Evolutionary conservation across 192 early-diverging fungal species (phyloP), one percentile per base, ranked within the genome.

Genomic region (Coemansia sp.): DNA sequence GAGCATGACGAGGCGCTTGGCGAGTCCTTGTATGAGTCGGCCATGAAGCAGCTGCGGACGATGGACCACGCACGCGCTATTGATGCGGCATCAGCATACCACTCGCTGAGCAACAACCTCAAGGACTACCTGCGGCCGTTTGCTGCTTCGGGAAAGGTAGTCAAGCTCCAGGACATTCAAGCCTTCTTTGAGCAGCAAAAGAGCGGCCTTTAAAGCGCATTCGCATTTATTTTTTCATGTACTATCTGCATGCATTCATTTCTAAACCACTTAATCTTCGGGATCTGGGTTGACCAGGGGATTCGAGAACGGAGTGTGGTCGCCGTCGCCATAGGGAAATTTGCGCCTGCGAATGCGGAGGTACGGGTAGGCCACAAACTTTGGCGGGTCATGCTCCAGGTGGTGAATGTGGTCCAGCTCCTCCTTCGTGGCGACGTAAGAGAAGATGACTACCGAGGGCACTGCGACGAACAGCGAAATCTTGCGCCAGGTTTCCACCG

Each of bases 71-170:
- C 89, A 0, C 73, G 86, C 46, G 89, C 93, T 23, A 84, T 94
- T 65, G 89, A 95, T 45, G 89, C 91, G 23, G 84, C 89, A n/a
- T 60, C 83, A n/a, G 91, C 91, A 3, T 94, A 92, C 69, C 87
- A 84, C 66, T 73, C 70, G 56, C 73, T 94, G 79, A 77, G 88
- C 51, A 84, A 84, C 53, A 85, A 88, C 23, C 75, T 95, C 36
- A 90, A 88, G 28, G 77, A 77, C 10, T 95, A 86, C 62, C 73
- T 95, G 45, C 73, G 80, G 9, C 77, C 85, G 3, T 94, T 95
- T 75, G 88, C 87, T 10, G 85, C 79, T n/a, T 84, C 82, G n/a
- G 92, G 91, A 26, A 85, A 85, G 48, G 83, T 88, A 1, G 91
- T 95, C 4, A 92, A 88, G 0, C 79, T 83, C 59, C 71, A 88